phyloP scores from a whole-genome alignment of 2,329 filamentous ascomycete species.

The Fonsecaea multimorphosa region DNA sequence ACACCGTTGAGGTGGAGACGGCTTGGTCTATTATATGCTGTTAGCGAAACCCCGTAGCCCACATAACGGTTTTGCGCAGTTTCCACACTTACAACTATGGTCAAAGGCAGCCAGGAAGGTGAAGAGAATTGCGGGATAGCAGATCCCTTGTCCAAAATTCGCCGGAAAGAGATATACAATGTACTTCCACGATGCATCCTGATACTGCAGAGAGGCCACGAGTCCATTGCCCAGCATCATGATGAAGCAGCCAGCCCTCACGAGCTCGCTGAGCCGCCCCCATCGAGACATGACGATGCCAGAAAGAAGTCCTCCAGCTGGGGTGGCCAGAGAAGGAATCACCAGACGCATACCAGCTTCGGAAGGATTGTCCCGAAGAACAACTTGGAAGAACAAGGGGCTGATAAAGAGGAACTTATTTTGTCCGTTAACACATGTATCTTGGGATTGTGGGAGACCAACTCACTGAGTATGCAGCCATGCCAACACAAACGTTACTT shows the following conservation, averaged over 20 bases:
- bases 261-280: slow-evolving; percentile 51
- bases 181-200: slow-evolving; percentile 54
- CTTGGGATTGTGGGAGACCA: background rate
- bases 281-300: slow-evolving; percentile 57
- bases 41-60: background rate
- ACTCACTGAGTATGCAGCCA: slow-evolving; percentile 67
- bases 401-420: slow-evolving; percentile 56
- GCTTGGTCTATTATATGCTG: slow-evolving; percentile 61
- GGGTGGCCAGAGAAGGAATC: slow-evolving; percentile 54
- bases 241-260: slow-evolving; percentile 49
- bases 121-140: slow-evolving; percentile 60
- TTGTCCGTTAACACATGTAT: background rate
- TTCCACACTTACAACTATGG: slow-evolving; percentile 60
- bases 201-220: slow-evolving; percentile 50
- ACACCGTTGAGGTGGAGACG: slow-evolving; percentile 67
- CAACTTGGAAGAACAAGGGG: slow-evolving; percentile 53
- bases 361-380: slow-evolving; percentile 52
- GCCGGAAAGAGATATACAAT: slow-evolving; percentile 54
- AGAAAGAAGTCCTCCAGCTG: slow-evolving; percentile 52
- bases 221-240: slow-evolving; percentile 54
- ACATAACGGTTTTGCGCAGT: background rate
- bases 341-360: slow-evolving; percentile 53
- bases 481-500: slow-evolving; percentile 65
- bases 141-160: slow-evolving; percentile 55
- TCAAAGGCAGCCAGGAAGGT: slow-evolving; percentile 68